Evolutionary conservation across 495 filamentous ascomycete species (phyloP), one percentile per base, ranked within the genome.

Genomic region (Penicillium waksmanii): DNA sequence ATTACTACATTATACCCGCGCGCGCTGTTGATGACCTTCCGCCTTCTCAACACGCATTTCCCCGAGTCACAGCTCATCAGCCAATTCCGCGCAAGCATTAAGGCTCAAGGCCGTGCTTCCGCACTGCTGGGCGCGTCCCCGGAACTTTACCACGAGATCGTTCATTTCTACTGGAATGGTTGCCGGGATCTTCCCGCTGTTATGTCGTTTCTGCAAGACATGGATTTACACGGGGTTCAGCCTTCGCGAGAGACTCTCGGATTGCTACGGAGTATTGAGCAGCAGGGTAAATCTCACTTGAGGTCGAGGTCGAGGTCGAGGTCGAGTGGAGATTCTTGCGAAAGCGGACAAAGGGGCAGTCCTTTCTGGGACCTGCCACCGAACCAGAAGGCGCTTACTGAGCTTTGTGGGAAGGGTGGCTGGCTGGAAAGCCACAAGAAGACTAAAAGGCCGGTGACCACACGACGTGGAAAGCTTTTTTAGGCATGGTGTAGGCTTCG

Each of bases 51-150:
- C 63, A 72, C 71, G 0, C 68, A 80, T 15, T 93, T 89, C 69
- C 77, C 82, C 2, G 71, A 82, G 0, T 92, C 89, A 2, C 75
- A 77, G 0, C 80, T 93, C 15, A 79, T 82, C 13, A 73, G 87
- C 21, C 77, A 81, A 55, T 73, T 96, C 42, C 79, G 93, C 0
- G 84, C 90, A 1, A 82, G 80, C 1, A 82, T 96, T 71, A 91
- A 89, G 66, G 77, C 82, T 17, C 81, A 92, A 2, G 91, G 91
- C 6, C 77, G 84, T 1, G 76, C 83, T 23, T 90, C 89, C 12
- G 87, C 88, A 53, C 81, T 92, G 13, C 80, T 96, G 1, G 92
- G 90, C 23, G 84, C 84, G 19, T 89, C 85, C 27, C 88, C 88
- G 2, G 73, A 77, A 0, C 84, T 96, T 38, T 96, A 91, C 72